A percentile compares a stretch with the other conserved stretches of the same genome.
These are phyloP conservation scores for Herpetospermum pedunculosum DNA, from an alignment of 306 rosid genomes.

Conservation along the genomic window DNA sequence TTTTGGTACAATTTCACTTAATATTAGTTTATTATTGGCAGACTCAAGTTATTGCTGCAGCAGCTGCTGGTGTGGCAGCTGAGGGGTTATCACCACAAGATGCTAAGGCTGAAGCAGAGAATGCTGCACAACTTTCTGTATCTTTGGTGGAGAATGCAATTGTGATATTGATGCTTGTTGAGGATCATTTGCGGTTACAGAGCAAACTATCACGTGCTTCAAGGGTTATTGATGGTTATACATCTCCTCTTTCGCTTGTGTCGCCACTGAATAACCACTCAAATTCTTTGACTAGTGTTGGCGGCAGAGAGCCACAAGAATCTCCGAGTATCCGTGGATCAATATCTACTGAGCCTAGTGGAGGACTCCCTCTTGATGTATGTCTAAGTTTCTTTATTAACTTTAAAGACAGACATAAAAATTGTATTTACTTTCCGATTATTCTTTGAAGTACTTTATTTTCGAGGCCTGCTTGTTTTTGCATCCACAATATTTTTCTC, in stretches of 20 bases:
- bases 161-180: constrained; percentile 96
- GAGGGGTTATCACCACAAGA: constrained; percentile 76
- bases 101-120: constrained; percentile 84
- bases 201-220: constrained; percentile 56
- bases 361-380: constrained; percentile 76
- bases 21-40: constrained; percentile 30
- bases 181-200: constrained; percentile 93
- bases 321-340: constrained; percentile 30
- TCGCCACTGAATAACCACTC: constrained; percentile 39
- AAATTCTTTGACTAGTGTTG: constrained; percentile 22
- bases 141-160: constrained; percentile 92
- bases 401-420: background rate
- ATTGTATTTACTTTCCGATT: background rate
- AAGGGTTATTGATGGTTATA: constrained; percentile 42
- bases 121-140: constrained; percentile 87
- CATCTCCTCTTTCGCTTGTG: constrained; percentile 73
- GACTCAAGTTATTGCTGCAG: constrained; percentile 94
- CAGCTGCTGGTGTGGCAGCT: constrained; percentile 93
- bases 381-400: constrained; percentile 15
- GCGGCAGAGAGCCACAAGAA: constrained; percentile 34
- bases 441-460: background rate
- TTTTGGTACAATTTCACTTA: background rate
- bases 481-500: background rate
- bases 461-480: background rate
- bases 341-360: constrained; percentile 42